These are phyloP conservation scores for Aureobasidium sp. DNA, from an alignment of 2,329 filamentous ascomycete genomes.

Conservation along the genomic window DNA sequence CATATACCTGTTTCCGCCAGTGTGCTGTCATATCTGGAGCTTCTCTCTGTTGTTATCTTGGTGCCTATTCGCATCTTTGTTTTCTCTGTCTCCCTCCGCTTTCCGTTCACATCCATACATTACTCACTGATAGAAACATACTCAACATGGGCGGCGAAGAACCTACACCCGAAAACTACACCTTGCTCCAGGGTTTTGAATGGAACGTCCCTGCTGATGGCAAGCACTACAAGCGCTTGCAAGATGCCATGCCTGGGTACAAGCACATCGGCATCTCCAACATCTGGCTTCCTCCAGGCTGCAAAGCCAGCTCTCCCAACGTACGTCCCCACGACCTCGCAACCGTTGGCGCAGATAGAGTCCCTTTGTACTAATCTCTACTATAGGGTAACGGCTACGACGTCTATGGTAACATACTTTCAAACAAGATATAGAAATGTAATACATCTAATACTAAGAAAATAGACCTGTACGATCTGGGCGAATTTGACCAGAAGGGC, in stretches of 20 bases:
- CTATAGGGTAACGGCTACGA: constrained; percentile 49
- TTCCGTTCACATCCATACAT: too few relatives aligned
- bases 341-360: background rate
- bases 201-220: constrained; percentile 59
- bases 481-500: constrained; percentile 64
- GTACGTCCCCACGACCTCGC: background rate
- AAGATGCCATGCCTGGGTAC: constrained; percentile 43
- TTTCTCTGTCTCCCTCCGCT: background rate
- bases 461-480: constrained; percentile 39
- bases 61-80: background rate
- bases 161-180: constrained; percentile 25
- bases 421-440: too few relatives aligned
- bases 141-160: constrained; percentile 13
- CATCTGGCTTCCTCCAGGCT: constrained; percentile 61
- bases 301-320: constrained; percentile 49
- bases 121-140: too few relatives aligned
- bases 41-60: background rate
- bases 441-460: too few relatives aligned
- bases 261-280: constrained; percentile 53
- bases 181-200: constrained; percentile 62
- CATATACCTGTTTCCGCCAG: background rate
- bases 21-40: background rate
- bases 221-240: constrained; percentile 54
- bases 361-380: background rate
- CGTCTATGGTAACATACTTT: constrained; percentile 38